Base-by-base conservation (phyloP, 2,329 filamentous ascomycete species). In the Nemania diffusa region DNA sequence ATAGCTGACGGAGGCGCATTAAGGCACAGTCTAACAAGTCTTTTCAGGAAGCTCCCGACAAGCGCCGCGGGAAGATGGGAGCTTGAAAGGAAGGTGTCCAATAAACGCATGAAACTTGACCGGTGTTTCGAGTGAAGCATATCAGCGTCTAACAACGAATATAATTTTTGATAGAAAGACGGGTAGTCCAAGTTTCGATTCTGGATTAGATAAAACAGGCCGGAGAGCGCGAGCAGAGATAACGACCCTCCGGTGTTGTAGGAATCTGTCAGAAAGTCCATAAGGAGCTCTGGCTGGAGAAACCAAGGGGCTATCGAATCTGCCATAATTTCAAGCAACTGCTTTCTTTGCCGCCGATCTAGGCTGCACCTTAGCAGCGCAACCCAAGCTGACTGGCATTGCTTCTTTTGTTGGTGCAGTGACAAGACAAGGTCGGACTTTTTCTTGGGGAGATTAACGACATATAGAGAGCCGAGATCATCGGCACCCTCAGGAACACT, bases 151-250 rank as follows among this genome's bases (percentile, higher is more conserved):
- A 99, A 87, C 1, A 99, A 86, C 9, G 93, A 97, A 82, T 99
- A 99, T 2, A 99, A 89, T 79, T 97, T 98, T 60, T 86, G 81
- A 81, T 97, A 99, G 81, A 99, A 99, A 34, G 90, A 91, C 1
- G 94, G 94, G 78, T 99, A 99, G 81, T 99, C 96, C 67, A 99
- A 86, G 78, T 99, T 99, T 77, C 93, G 92, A 77, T 96, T 89
- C 71, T 92, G 90, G 73, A 99, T 98, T 59, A 99, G 87, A 78
- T 97, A 96, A 82, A 97, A 99, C 52, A 99, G 90, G 58, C 96
- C 96, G 0, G 93, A 97, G 1, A 99, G 84, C 1, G 97, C 94
- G 22, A 97, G 86, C 4, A 99, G 85, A 4, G 96, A 95, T 55
- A 90, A 93, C 15, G 93, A 91, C 51, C 96, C 96, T 58, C 95